Percentiles rank a stretch among this genome's conserved stretches.
phyloP scores from a whole-genome alignment of 352 stramenopile species.

The Pythium pectinolyticum region DNA sequence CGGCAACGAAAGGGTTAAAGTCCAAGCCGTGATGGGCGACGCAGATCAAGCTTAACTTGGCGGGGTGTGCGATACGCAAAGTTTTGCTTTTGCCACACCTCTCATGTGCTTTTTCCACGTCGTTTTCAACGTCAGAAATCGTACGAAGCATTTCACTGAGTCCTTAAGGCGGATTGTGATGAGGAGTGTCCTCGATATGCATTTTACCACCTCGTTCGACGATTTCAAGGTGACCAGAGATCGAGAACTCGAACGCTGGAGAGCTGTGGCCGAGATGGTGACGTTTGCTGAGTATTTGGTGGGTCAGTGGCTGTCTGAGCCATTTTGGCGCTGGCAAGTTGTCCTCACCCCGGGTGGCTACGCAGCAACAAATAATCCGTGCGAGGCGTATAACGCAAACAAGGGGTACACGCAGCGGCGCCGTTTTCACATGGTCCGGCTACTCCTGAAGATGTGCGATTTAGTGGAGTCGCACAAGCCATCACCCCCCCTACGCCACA shows the following conservation, averaged over 20 bases:
- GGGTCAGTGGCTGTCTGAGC: neutral
- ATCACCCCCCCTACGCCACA: neutral
- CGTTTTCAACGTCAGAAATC: conserved; percentile 1
- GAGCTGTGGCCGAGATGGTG: neutral
- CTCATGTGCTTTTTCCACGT: conserved; percentile 8
- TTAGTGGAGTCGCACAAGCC: neutral
- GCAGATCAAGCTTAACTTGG: neutral
- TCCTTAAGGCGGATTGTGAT: neutral
- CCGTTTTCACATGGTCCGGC: neutral
- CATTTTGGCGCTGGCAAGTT: conserved; percentile 8
- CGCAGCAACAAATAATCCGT: conserved; percentile 8
- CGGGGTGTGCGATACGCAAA: neutral
- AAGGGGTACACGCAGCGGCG: neutral
- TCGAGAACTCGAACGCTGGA: neutral
- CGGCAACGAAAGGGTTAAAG: too few species aligned
- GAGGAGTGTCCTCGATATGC: neutral
- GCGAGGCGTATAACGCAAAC: neutral
- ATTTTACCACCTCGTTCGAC: neutral
- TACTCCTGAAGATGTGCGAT: neutral
- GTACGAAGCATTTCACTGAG: neutral
- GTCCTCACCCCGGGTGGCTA: conserved; percentile 6
- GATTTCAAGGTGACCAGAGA: neutral
- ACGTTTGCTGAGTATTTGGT: conserved; percentile 5
- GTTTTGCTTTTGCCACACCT: neutral
- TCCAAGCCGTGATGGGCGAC: neutral